Percentiles rank a stretch among this genome's conserved stretches.
Evolutionary conservation across 1,139 yeast species (phyloP).

Genomic region (Meyerozyma carpophila): DNA sequence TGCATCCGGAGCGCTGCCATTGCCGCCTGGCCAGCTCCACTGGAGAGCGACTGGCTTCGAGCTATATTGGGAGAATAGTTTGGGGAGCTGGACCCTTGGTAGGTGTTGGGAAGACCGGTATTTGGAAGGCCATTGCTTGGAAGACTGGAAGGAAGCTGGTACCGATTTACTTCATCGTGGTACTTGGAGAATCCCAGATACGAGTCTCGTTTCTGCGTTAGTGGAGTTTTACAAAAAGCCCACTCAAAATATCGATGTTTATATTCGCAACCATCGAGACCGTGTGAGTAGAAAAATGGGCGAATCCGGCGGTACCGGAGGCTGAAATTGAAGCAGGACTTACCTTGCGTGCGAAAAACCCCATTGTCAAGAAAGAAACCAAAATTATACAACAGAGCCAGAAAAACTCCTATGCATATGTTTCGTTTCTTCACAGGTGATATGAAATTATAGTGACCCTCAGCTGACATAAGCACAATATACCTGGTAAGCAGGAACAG

Average conservation of each 20-base stretch:
- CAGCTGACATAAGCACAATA: neutral
- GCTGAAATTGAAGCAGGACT: neutral
- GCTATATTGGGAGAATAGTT: slow-evolving; percentile 1
- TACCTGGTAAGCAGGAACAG: neutral
- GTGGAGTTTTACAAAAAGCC: slow-evolving; percentile 4
- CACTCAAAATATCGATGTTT: neutral
- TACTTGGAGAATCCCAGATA: slow-evolving; percentile 38
- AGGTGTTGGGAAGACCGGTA: slow-evolving; percentile 8
- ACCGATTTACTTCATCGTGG: slow-evolving; percentile 26
- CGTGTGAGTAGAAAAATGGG: neutral
- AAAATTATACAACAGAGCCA: neutral
- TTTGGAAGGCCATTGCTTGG: slow-evolving; percentile 20
- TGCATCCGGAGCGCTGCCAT: slow-evolving; percentile 37
- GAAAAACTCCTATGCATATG: neutral
- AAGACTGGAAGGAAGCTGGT: slow-evolving; percentile 21
- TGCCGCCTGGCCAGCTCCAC: slow-evolving; percentile 41
- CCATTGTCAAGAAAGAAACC: neutral
- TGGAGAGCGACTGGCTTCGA: slow-evolving; percentile 20
- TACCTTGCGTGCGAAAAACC: neutral
- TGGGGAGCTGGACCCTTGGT: neutral
- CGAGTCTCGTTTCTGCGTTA: slow-evolving; percentile 9
- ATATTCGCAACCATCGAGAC: neutral
- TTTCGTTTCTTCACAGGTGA: neutral
- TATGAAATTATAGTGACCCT: neutral
- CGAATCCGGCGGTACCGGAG: neutral